Percentiles rank a stretch among this genome's conserved stretches.
These are phyloP conservation scores for Polyporus tsugae DNA, from an alignment of 1,284 basidiomycete genomes.

Conservation along the genomic window DNA sequence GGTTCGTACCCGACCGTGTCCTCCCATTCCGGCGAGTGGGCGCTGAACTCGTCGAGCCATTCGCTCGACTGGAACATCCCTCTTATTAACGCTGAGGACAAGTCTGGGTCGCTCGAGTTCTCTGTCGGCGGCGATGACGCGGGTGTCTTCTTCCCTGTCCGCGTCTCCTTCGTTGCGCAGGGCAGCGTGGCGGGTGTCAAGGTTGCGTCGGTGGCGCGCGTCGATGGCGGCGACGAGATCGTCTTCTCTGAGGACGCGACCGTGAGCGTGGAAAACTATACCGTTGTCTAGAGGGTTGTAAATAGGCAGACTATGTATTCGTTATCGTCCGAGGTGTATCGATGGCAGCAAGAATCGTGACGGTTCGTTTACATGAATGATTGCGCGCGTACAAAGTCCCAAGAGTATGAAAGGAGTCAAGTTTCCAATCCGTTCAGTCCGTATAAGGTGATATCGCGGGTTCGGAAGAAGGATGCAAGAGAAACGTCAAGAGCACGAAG, in stretches of 20 bases:
- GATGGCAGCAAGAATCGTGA: constrained; percentile 24
- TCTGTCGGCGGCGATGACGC: constrained; percentile 85
- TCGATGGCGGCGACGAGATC: constrained; percentile 67
- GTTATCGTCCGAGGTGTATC: constrained; percentile 27
- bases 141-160: constrained; percentile 93
- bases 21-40: constrained; percentile 81
- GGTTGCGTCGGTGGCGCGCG: constrained; percentile 63
- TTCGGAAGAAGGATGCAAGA: not conserved
- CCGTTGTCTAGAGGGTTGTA: constrained; percentile 41
- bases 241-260: constrained; percentile 84
- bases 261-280: constrained; percentile 77
- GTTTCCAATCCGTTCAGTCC: constrained; percentile 22
- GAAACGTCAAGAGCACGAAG: not conserved
- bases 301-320: constrained; percentile 30
- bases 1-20: constrained; percentile 90
- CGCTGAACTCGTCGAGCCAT: constrained; percentile 80
- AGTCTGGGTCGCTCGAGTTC: constrained; percentile 89
- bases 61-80: constrained; percentile 88
- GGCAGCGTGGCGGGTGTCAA: constrained; percentile 81
- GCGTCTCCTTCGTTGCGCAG: constrained; percentile 82
- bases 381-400: constrained; percentile 28
- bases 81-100: constrained; percentile 62
- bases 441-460: constrained; percentile 1
- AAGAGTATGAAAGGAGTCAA: constrained; percentile 7
- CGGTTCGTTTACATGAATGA: constrained; percentile 5